These are phyloP conservation scores for Fusarium sp. DNA, from an alignment of 2,329 filamentous ascomycete genomes.

Conservation along the genomic window DNA sequence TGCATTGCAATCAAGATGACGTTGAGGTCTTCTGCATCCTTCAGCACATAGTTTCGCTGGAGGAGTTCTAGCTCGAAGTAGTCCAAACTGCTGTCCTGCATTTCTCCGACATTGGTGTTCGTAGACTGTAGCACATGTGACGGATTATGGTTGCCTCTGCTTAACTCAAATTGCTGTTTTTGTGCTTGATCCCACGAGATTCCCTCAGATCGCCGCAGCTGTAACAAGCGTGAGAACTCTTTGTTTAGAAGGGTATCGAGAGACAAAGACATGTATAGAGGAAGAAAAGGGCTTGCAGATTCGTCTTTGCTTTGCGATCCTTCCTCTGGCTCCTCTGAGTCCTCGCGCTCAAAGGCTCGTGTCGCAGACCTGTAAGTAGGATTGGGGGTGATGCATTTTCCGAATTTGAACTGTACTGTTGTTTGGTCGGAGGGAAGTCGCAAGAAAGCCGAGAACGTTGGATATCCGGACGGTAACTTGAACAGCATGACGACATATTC, in stretches of 20 bases:
- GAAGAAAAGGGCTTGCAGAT: conserved; percentile 45
- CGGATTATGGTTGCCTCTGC: conserved; percentile 13
- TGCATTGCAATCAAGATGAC: conserved; percentile 74
- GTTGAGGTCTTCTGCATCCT: conserved; percentile 56
- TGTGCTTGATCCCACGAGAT: conserved; percentile 70
- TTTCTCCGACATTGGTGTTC: background rate
- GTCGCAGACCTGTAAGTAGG: conserved; percentile 69
- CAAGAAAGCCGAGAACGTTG: conserved; percentile 66
- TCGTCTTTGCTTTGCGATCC: background rate
- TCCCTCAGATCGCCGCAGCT: conserved; percentile 63
- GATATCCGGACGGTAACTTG: conserved; percentile 72
- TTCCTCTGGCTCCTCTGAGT: conserved; percentile 12
- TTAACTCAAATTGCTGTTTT: conserved; percentile 19
- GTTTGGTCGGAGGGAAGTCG: conserved; percentile 53
- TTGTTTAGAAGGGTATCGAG: conserved; percentile 71
- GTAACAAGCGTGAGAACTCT: conserved; percentile 72
- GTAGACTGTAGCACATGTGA: background rate
- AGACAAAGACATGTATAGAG: conserved; percentile 78
- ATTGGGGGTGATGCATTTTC: conserved; percentile 79
- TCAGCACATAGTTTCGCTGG: conserved; percentile 49
- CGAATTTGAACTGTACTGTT: conserved; percentile 70
- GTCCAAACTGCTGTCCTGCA: conserved; percentile 11
- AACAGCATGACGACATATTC: conserved; percentile 83
- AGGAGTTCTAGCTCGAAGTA: conserved; percentile 34
- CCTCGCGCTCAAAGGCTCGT: conserved; percentile 36